Percentiles rank a stretch among this genome's conserved stretches.
Conservation (phyloP, 495 filamentous ascomycete genomes). For the Xanthoparmelia taractica region DNA sequence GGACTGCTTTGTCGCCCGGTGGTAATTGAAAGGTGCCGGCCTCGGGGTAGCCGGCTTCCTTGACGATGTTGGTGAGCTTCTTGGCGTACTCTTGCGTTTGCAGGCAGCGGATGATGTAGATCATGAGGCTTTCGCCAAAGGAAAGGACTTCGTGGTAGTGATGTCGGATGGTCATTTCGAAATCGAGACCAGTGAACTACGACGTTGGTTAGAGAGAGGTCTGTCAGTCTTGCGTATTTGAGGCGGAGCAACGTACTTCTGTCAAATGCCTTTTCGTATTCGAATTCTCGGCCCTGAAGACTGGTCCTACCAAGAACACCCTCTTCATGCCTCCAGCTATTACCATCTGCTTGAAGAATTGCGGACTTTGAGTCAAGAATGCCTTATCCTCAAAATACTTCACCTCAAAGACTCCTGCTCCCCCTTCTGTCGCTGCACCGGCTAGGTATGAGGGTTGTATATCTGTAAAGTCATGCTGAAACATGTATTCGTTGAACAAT, state of each 20-base stretch:
- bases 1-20: conserved; percentile 64
- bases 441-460: conserved; percentile 88
- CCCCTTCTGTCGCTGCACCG: conserved; percentile 85
- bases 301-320: conserved; percentile 83
- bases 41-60: conserved; percentile 48
- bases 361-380: conserved; percentile 86
- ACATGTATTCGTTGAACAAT: conserved; percentile 73
- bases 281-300: conserved; percentile 94
- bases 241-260: conserved; percentile 43
- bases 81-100: conserved; percentile 53
- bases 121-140: conserved; percentile 74
- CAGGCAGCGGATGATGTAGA: conserved; percentile 78
- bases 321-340: conserved; percentile 86
- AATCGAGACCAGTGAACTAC: conserved; percentile 86
- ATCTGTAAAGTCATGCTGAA: conserved; percentile 68
- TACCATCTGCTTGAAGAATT: conserved; percentile 94
- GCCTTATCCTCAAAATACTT: conserved; percentile 83
- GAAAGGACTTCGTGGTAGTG: conserved; percentile 82
- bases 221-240: too few species aligned
- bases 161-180: conserved; percentile 89
- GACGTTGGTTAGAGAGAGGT: background rate
- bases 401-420: conserved; percentile 85
- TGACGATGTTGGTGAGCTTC: conserved; percentile 58
- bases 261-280: conserved; percentile 96
- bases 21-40: conserved; percentile 51